These are phyloP conservation scores for Puccinia triticina DNA, from an alignment of 1,284 basidiomycete genomes.

Conservation along the genomic window DNA sequence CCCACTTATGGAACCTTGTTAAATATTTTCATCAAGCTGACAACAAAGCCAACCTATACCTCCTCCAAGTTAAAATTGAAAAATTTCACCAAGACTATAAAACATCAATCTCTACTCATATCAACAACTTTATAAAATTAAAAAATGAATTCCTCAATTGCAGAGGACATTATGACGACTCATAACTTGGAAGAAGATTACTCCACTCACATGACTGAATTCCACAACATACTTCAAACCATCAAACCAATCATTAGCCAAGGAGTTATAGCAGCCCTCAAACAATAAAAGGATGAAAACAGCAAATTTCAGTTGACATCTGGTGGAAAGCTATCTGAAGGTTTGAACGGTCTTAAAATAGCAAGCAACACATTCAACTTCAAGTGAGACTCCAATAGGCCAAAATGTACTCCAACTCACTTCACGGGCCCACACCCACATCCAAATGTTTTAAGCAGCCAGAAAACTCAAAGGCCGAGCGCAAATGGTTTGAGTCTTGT, in stretches of 20 bases:
- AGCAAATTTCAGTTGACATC: neutral
- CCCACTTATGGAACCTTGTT: neutral
- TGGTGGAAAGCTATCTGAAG: neutral
- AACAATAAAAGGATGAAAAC: conserved; percentile 5
- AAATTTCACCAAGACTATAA: conserved; percentile 5
- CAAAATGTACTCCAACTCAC: neutral
- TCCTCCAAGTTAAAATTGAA: neutral
- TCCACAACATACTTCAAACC: neutral
- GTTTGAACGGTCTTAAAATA: neutral
- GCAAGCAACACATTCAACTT: neutral
- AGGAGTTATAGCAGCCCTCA: neutral
- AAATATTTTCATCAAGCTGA: neutral
- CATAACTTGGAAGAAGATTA: neutral
- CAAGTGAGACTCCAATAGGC: neutral
- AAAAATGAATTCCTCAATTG: neutral
- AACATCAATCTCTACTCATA: neutral
- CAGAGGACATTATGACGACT: neutral
- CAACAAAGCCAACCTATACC: neutral
- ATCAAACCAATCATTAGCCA: neutral
- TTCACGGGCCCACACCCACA: neutral
- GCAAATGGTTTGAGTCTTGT: neutral
- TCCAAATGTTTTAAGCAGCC: neutral
- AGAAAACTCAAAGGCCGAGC: neutral
- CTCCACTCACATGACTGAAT: neutral
- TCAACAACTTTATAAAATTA: neutral